Conservation (phyloP, 2,329 filamentous ascomycete genomes). For the Cadophora malorum region DNA sequence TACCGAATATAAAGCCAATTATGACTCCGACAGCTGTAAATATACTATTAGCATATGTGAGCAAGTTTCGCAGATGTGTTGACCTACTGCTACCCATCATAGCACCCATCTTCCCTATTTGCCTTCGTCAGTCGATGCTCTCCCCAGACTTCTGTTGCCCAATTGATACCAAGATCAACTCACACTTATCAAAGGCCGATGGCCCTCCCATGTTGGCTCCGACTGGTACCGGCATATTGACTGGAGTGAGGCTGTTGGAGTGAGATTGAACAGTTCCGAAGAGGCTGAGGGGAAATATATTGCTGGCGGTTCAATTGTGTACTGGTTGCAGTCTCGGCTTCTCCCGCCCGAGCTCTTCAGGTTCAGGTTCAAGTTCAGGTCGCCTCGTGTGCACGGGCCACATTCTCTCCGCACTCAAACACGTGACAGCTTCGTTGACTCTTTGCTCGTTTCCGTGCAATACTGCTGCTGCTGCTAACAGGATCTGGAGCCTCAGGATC, state of each 20-base stretch:
- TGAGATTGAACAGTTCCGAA: not conserved
- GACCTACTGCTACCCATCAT: slow-evolving; percentile 97
- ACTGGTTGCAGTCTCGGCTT: not conserved
- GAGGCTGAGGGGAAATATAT: slow-evolving; percentile 11
- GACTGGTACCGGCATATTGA: slow-evolving; percentile 53
- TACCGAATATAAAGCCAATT: slow-evolving; percentile 98
- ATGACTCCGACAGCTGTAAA: slow-evolving; percentile 85
- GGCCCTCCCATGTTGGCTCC: slow-evolving; percentile 61
- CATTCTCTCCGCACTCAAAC: slow-evolving; percentile 13
- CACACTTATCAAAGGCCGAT: slow-evolving; percentile 76
- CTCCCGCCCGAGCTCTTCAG: slow-evolving; percentile 3
- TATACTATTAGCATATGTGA: slow-evolving; percentile 15
- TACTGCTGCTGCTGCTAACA: not conserved
- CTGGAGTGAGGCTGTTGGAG: slow-evolving; percentile 10
- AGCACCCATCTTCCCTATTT: slow-evolving; percentile 91
- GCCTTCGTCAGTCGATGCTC: slow-evolving; percentile 45
- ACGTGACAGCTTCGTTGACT: slow-evolving; percentile 11
- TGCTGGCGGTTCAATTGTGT: not conserved
- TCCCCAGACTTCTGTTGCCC: slow-evolving; percentile 28
- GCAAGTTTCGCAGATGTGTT: not conserved
- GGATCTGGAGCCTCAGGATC: not conserved
- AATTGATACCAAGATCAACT: slow-evolving; percentile 37
- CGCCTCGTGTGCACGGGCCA: not conserved
- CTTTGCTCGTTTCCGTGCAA: not conserved
- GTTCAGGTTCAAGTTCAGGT: too few relatives aligned